phyloP scores from a whole-genome alignment of 129 eudicot genomes.

The Chrysanthemum makinoi region DNA sequence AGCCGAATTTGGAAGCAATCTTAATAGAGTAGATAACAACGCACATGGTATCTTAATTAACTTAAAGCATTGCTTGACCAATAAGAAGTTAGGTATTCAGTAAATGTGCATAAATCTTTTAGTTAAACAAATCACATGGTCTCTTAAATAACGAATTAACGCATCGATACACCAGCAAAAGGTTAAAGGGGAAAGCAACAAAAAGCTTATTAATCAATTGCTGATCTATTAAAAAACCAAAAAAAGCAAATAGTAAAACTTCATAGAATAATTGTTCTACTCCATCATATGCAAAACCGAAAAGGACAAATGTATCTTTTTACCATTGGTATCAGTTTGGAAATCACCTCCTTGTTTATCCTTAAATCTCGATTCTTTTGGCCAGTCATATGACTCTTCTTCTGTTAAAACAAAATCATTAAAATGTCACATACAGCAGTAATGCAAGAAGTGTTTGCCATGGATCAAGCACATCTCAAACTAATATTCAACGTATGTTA shows the following conservation, averaged over 20 bases:
- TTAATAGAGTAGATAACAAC: constrained; percentile 4
- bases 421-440: background rate
- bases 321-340: constrained; percentile 41
- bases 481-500: too few species aligned
- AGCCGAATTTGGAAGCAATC: background rate
- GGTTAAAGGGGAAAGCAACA: constrained; percentile 24
- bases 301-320: constrained; percentile 4
- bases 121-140: constrained; percentile 17
- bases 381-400: constrained; percentile 32
- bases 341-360: constrained; percentile 34
- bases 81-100: background rate
- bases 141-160: constrained; percentile 5
- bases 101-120: background rate
- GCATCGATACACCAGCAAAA: constrained; percentile 14
- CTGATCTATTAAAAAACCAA: background rate
- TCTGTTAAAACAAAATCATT: constrained; percentile 9
- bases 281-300: constrained; percentile 8
- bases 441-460: too few species aligned
- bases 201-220: constrained; percentile 4
- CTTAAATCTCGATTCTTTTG: constrained; percentile 38
- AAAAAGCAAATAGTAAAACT: too few species aligned
- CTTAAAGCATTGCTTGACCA: background rate
- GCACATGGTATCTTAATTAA: background rate
- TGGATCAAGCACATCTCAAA: too few species aligned
- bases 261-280: too few species aligned